phyloP scores from a whole-genome alignment of 2,329 filamentous ascomycete genomes.

The Cercospora sp. region DNA sequence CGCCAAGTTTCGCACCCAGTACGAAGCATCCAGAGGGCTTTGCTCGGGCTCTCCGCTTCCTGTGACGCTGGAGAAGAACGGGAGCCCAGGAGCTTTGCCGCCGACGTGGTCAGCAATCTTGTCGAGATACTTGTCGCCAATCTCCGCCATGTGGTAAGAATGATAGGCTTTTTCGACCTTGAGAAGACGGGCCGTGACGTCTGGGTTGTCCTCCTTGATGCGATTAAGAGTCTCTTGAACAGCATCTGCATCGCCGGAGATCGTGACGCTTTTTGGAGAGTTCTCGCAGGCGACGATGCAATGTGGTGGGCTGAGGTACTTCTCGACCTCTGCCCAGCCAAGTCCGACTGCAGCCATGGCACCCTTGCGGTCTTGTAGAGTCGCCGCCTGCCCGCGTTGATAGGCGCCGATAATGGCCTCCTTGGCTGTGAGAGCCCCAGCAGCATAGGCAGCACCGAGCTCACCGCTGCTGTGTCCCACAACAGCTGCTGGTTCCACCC shows the following conservation, averaged over 20 bases:
- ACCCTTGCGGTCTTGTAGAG: not conserved
- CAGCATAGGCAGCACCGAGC: not conserved
- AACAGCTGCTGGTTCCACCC: not conserved
- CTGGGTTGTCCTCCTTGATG: not conserved
- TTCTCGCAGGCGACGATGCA: slow-evolving; percentile 37
- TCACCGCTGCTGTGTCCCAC: not conserved
- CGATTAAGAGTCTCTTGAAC: not conserved
- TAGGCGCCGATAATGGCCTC: not conserved
- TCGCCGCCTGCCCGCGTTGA: not conserved
- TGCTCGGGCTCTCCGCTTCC: not conserved
- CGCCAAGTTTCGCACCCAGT: slow-evolving; percentile 8
- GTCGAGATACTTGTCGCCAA: not conserved
- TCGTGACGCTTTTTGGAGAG: slow-evolving; percentile 44
- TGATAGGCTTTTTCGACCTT: slow-evolving; percentile 49
- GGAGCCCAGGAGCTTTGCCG: not conserved
- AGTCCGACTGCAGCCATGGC: not conserved
- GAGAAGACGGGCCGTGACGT: slow-evolving; percentile 40
- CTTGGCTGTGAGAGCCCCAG: not conserved
- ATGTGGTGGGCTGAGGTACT: not conserved
- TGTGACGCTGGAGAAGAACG: not conserved
- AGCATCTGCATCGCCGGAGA: slow-evolving; percentile 45
- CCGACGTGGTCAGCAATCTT: not conserved
- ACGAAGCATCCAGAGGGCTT: not conserved
- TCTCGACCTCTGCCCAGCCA: not conserved
- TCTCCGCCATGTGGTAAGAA: slow-evolving; percentile 39